phyloP scores from a whole-genome alignment of 495 filamentous ascomycete genomes.

The Aspergillus panamensis region DNA sequence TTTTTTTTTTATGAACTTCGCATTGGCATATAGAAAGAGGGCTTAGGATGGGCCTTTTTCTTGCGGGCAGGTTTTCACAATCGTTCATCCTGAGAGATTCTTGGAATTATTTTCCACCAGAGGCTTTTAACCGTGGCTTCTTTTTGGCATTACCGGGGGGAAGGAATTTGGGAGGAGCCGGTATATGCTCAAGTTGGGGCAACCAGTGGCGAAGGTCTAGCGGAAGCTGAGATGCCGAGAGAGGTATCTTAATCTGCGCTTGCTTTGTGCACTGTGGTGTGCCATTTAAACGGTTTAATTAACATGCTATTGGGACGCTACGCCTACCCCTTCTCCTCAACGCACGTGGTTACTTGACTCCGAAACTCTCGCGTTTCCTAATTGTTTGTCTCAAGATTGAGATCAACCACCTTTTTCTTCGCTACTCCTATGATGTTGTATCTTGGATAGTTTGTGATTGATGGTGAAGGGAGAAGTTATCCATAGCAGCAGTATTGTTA shows the following conservation, averaged over 20 bases:
- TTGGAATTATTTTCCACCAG: neutral
- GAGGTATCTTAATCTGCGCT: constrained; percentile 1
- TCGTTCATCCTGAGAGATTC: constrained; percentile 9
- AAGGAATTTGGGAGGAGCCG: constrained; percentile 1
- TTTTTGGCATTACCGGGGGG: constrained; percentile 8
- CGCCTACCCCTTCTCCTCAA: neutral
- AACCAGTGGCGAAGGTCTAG: neutral
- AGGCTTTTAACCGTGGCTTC: neutral
- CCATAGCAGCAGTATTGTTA: constrained; percentile 19
- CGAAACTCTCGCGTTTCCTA: neutral
- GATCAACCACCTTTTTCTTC: neutral
- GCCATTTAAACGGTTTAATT: constrained; percentile 8
- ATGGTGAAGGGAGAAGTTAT: constrained; percentile 6
- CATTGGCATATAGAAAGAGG: constrained; percentile 42
- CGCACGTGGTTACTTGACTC: neutral
- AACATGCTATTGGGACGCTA: constrained; percentile 11
- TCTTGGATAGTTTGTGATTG: constrained; percentile 11
- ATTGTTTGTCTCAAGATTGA: neutral
- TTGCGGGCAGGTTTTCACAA: constrained; percentile 13
- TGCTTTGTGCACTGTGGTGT: neutral
- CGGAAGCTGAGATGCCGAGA: neutral
- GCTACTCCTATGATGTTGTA: constrained; percentile 1
- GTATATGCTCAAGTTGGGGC: neutral
- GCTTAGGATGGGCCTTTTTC: constrained; percentile 15
- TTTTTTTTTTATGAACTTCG: constrained; percentile 35